phyloP scores from a whole-genome alignment of 352 stramenopile genomes.

The Saprolegnia parasitica region DNA sequence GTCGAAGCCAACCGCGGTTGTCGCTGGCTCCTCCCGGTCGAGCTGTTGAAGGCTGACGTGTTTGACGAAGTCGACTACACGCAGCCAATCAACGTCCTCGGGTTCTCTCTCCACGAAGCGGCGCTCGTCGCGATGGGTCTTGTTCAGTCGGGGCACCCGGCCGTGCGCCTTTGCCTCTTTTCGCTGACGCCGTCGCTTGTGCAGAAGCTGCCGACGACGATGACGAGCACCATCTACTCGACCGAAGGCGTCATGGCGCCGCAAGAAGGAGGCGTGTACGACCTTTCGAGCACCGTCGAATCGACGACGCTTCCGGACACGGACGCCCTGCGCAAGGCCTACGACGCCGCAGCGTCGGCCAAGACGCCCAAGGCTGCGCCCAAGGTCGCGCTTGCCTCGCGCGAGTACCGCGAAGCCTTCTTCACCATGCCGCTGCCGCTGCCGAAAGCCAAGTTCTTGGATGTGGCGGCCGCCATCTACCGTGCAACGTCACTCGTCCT shows the following conservation, averaged over 20 bases:
- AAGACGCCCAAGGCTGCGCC: slow-evolving; percentile 34
- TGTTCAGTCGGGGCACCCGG: slow-evolving; percentile 10
- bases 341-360: slow-evolving; percentile 26
- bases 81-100: slow-evolving; percentile 42
- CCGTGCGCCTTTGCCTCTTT: slow-evolving; percentile 26
- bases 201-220: slow-evolving; percentile 35
- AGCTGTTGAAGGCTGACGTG: neutral
- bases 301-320: neutral
- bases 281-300: slow-evolving; percentile 41
- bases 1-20: neutral
- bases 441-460: slow-evolving; percentile 60
- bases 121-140: slow-evolving; percentile 53
- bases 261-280: slow-evolving; percentile 46
- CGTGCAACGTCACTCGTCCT: slow-evolving; percentile 76
- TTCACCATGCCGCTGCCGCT: slow-evolving; percentile 79
- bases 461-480: slow-evolving; percentile 61
- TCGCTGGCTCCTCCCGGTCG: slow-evolving; percentile 9
- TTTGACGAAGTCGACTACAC: slow-evolving; percentile 35
- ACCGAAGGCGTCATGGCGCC: slow-evolving; percentile 39
- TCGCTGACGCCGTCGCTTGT: slow-evolving; percentile 37
- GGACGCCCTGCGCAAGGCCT: neutral
- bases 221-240: slow-evolving; percentile 46
- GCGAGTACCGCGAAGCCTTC: slow-evolving; percentile 47
- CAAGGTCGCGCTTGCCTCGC: slow-evolving; percentile 44
- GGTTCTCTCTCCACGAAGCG: slow-evolving; percentile 43